Evolutionary conservation across 495 filamentous ascomycete species (phyloP).

Genomic region (Penicillium ochrochloron): DNA sequence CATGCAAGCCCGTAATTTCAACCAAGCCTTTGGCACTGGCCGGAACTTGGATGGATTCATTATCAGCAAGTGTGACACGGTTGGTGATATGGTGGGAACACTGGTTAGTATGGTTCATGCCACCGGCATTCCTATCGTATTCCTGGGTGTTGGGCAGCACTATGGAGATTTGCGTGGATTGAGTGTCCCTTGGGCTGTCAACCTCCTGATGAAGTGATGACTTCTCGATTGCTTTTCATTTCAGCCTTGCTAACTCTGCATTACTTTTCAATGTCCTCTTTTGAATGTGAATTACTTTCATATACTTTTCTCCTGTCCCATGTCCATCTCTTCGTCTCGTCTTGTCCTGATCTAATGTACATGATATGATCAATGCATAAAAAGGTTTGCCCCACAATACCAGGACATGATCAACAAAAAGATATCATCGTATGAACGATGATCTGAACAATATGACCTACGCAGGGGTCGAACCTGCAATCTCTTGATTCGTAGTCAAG

Average conservation of each 20-base stretch:
- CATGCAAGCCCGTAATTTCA: slow-evolving; percentile 94
- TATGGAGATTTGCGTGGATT: slow-evolving; percentile 94
- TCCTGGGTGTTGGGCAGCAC: slow-evolving; percentile 94
- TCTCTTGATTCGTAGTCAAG: slow-evolving; percentile 75
- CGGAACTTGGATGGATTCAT: slow-evolving; percentile 91
- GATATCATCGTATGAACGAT: neutral
- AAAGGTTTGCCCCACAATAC: neutral
- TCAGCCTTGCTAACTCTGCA: neutral
- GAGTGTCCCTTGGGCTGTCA: slow-evolving; percentile 90
- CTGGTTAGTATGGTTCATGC: slow-evolving; percentile 97
- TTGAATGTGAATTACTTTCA: neutral
- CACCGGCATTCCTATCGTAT: slow-evolving; percentile 92
- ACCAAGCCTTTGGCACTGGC: slow-evolving; percentile 82
- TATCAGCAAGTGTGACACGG: slow-evolving; percentile 97
- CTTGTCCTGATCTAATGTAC: neutral
- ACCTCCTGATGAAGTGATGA: slow-evolving; percentile 68
- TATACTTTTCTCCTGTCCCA: neutral
- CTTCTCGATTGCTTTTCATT: neutral
- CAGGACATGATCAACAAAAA: neutral
- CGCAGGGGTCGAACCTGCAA: slow-evolving; percentile 55
- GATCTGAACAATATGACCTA: slow-evolving; percentile 35
- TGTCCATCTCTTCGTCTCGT: neutral
- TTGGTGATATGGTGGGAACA: slow-evolving; percentile 97
- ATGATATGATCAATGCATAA: neutral
- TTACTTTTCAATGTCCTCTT: neutral